Base-by-base conservation (phyloP, 2,329 filamentous ascomycete species). In the Cryphonectria japonica region DNA sequence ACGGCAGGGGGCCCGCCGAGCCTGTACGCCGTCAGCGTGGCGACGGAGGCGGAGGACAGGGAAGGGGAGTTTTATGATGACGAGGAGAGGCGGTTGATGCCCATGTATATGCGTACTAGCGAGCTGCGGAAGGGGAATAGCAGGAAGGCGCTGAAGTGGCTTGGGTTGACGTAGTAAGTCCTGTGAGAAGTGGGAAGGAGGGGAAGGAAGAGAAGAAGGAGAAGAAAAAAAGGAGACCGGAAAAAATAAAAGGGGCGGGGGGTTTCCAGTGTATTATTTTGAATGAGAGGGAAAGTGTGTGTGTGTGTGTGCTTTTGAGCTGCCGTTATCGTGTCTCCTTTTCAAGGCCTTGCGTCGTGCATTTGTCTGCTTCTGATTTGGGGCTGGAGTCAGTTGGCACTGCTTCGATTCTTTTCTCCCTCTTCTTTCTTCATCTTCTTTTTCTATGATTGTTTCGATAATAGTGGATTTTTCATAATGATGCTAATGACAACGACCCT, bases 131-230 rank as follows among this genome's bases (percentile, higher is more conserved):
- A 72, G 66, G 73, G 75, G 22, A 73, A 67, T 39, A 78, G 74
- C 59, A 76, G 76, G 67, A 82, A 82, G 75, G 81, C 80, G 22
- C 69, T 82, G 70, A 79, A 77, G 72, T 81, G 78, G 79, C 75
- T 82, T 59, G 81, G 81, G 8, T n/a, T 78, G 43, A 71, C 63
- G 22, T 76, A 68, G 68, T 0, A n/a, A 22, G 22, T n/a, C 8
- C 41, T 11, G 22, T n/a, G 46, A 14, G 32, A 34, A 59, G 54
- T 1, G 11, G n/a, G 6, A 3, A 14, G 54, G 19, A 59, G 5
- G 16, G 5, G 16, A 54, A 54, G n/a, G 16, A 34, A 34, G 34
- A 34, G 41, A 43, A 16, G 9, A 39, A 39, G 37, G 2, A 11
- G 11, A 39, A 39, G 11, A 39, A 2, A 14, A 16, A 43, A 41